These are phyloP conservation scores for Desmodesmus armatus DNA, from an alignment of 139 green algal genomes.

Conservation along the genomic window DNA sequence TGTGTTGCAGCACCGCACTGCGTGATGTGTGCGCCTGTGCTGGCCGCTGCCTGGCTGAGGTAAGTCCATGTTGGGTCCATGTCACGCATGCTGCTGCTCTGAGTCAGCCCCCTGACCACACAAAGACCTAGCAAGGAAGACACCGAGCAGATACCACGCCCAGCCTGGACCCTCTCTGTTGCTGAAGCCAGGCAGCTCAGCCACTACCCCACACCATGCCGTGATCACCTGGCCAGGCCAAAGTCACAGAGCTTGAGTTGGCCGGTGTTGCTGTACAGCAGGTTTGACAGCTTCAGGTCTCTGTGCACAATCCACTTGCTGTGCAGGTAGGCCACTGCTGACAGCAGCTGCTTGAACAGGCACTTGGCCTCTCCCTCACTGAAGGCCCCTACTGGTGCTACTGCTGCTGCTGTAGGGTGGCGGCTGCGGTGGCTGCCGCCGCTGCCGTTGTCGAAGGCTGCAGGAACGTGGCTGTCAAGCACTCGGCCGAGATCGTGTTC, in stretches of 20 bases:
- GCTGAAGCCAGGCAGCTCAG: too few relatives aligned
- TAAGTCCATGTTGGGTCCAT: too few relatives aligned
- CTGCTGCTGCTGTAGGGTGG: not conserved
- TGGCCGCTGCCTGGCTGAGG: too few relatives aligned
- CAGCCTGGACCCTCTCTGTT: too few relatives aligned
- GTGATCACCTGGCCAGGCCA: constrained; percentile 70
- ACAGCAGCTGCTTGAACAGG: constrained; percentile 79
- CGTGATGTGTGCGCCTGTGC: too few relatives aligned
- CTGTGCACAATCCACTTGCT: constrained; percentile 78
- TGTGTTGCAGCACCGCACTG: too few relatives aligned
- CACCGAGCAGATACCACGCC: too few relatives aligned
- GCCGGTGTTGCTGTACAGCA: constrained; percentile 71
- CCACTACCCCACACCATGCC: too few relatives aligned
- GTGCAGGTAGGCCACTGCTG: constrained; percentile 78
- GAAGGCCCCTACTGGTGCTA: not conserved
- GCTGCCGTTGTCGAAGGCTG: not conserved
- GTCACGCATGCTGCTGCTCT: too few relatives aligned
- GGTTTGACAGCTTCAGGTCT: constrained; percentile 83
- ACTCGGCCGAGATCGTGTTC: constrained; percentile 83
- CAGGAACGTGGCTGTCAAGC: constrained; percentile 62
- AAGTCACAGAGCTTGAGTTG: constrained; percentile 86
- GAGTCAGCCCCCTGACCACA: too few relatives aligned
- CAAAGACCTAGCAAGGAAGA: too few relatives aligned
- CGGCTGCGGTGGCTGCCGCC: too few relatives aligned
- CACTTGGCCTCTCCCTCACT: constrained; percentile 75